A percentile compares a stretch with the other conserved stretches of the same genome.
Conservation (phyloP, 495 filamentous ascomycete species). For the Xylaria flabelliformis region DNA sequence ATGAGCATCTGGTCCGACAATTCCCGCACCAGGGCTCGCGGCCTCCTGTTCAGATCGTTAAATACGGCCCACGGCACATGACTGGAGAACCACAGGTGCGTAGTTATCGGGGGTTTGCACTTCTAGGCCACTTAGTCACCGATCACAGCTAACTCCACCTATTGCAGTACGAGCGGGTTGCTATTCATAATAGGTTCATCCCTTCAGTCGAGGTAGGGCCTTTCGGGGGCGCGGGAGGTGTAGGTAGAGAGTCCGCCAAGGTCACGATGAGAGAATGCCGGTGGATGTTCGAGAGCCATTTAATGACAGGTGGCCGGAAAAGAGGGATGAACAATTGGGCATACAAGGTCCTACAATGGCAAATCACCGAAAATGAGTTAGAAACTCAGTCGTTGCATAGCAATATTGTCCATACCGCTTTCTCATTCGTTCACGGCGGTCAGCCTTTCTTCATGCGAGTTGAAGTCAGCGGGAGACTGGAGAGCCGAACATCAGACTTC, state of each 20-base stretch:
- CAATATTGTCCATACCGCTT: constrained; percentile 32
- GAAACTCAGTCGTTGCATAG: constrained; percentile 22
- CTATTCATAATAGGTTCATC: constrained; percentile 8
- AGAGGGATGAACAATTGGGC: constrained; percentile 26
- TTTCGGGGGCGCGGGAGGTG: constrained; percentile 18
- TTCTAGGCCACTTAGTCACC: too few species aligned
- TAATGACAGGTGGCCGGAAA: constrained; percentile 18
- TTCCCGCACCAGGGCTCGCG: neutral
- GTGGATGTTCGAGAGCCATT: constrained; percentile 25
- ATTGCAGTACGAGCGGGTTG: constrained; percentile 13
- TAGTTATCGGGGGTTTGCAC: neutral
- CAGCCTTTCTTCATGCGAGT: constrained; percentile 34
- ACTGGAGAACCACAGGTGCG: constrained; percentile 19
- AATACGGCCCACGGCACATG: constrained; percentile 28
- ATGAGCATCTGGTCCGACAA: constrained; percentile 26
- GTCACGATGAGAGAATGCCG: constrained; percentile 20
- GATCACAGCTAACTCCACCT: neutral
- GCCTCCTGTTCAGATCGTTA: constrained; percentile 32
- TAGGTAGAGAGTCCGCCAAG: constrained; percentile 21
- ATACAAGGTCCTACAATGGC: constrained; percentile 27
- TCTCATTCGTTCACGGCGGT: constrained; percentile 32
- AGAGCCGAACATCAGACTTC: constrained; percentile 23
- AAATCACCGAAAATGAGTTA: constrained; percentile 28
- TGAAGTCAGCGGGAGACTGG: constrained; percentile 30
- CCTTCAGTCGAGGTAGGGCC: constrained; percentile 24